A percentile compares a stretch with the other conserved stretches of the same genome.
phyloP scores from a whole-genome alignment of 2,329 filamentous ascomycete species.

The Lasiodiplodia citricola region DNA sequence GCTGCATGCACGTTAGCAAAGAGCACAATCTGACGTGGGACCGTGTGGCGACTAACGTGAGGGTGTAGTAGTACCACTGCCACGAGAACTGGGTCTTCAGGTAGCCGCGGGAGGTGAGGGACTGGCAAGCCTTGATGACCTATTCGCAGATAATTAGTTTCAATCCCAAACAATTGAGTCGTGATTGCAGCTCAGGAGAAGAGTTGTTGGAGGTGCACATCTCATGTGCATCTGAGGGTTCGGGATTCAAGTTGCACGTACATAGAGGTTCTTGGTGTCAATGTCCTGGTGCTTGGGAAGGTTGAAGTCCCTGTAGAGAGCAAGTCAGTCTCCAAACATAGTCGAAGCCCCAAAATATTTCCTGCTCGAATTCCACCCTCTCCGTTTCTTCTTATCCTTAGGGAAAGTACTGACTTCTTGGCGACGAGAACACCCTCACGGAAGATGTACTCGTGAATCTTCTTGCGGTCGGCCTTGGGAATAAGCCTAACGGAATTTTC shows the following conservation, averaged over 20 bases:
- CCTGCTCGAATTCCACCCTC: neutral
- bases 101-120: constrained; percentile 95
- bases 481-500: constrained; percentile 68
- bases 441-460: constrained; percentile 99
- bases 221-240: neutral
- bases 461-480: constrained; percentile 99
- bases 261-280: constrained; percentile 99
- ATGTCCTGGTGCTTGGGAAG: constrained; percentile 96
- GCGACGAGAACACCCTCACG: constrained; percentile 30
- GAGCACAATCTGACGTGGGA: constrained; percentile 27
- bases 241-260: constrained; percentile 41
- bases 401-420: constrained; percentile 27
- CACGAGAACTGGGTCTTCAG: constrained; percentile 99
- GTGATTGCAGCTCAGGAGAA: constrained; percentile 18
- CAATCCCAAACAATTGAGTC: neutral
- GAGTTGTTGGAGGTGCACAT: neutral
- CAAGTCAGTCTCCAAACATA: constrained; percentile 56
- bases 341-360: constrained; percentile 61
- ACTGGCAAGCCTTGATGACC: constrained; percentile 98
- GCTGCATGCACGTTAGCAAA: neutral
- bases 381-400: neutral
- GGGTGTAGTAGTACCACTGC: constrained; percentile 90
- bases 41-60: constrained; percentile 61
- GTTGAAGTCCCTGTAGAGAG: constrained; percentile 93
- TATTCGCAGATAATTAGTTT: constrained; percentile 34